A percentile compares a stretch with the other conserved stretches of the same genome.
phyloP scores from a whole-genome alignment of 2,329 filamentous ascomycete genomes.

The Xylogone sp. region DNA sequence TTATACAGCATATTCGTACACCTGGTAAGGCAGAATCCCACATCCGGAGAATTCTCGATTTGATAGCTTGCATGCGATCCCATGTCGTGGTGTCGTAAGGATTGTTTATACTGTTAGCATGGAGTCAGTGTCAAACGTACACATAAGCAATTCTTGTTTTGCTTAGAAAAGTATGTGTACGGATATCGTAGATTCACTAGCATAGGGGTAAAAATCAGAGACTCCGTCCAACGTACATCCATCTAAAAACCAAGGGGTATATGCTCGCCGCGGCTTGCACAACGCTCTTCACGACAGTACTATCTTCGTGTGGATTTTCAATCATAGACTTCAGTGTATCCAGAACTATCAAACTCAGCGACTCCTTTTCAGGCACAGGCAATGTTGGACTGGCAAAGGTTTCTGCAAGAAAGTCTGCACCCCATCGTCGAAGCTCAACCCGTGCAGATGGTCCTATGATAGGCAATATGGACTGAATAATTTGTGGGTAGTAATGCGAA shows the following conservation, averaged over 20 bases:
- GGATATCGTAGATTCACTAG: neutral
- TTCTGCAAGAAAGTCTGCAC: constrained; percentile 91
- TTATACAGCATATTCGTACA: constrained; percentile 90
- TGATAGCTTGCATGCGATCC: constrained; percentile 86
- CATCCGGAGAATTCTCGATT: constrained; percentile 79
- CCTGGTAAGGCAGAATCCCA: constrained; percentile 79
- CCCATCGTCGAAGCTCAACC: constrained; percentile 89
- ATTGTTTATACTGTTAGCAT: constrained; percentile 69
- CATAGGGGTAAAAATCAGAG: neutral
- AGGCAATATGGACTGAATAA: constrained; percentile 88
- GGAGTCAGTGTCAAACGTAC: neutral
- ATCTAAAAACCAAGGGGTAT: constrained; percentile 86
- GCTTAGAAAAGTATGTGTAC: neutral
- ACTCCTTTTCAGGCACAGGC: constrained; percentile 73
- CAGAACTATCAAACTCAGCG: constrained; percentile 71
- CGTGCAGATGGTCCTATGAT: constrained; percentile 74
- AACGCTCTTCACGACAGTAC: constrained; percentile 76
- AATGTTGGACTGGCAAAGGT: constrained; percentile 92
- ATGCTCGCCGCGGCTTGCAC: constrained; percentile 89
- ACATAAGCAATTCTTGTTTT: constrained; percentile 2
- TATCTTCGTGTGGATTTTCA: constrained; percentile 71
- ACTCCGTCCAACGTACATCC: constrained; percentile 69
- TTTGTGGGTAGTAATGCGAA: constrained; percentile 82
- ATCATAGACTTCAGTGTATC: constrained; percentile 70
- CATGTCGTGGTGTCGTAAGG: constrained; percentile 77